Evolutionary conservation across 2,329 filamentous ascomycete species (phyloP).

Genomic region (Fusarium sororula): DNA sequence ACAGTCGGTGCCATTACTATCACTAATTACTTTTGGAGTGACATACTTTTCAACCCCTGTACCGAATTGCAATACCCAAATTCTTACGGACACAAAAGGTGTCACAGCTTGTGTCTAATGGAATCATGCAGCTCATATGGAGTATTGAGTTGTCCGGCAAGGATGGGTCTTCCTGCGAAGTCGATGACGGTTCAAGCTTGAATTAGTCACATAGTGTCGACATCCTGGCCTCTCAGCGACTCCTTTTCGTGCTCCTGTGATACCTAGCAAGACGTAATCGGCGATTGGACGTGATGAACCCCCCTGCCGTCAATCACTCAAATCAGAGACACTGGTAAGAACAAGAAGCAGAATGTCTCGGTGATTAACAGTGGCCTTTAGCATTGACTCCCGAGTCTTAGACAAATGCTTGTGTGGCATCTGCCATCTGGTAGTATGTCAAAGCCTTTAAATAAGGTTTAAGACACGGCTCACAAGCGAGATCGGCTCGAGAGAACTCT

Average conservation of each 20-base stretch:
- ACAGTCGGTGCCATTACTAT: background rate
- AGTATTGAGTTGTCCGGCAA: background rate
- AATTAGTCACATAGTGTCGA: background rate
- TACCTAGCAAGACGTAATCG: background rate
- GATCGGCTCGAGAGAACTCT: background rate
- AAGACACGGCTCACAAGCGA: background rate
- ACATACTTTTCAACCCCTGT: background rate
- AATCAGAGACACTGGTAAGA: background rate
- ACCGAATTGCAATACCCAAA: background rate
- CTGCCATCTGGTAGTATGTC: background rate
- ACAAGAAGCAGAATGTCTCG: background rate
- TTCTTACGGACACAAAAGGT: background rate
- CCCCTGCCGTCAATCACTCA: background rate
- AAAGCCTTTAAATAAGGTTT: background rate
- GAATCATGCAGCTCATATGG: background rate
- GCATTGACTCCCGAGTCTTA: background rate
- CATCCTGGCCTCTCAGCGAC: background rate
- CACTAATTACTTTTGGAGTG: background rate
- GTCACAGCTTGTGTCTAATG: conserved; percentile 4
- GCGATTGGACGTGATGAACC: background rate
- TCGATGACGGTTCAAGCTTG: conserved; percentile 1
- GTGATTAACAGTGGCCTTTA: background rate
- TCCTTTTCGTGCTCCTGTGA: background rate
- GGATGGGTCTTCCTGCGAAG: conserved; percentile 12
- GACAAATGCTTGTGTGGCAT: conserved; percentile 5